A percentile compares a stretch with the other conserved stretches of the same genome.
Conservation (phyloP, 257 asterid species). For the Forsythia viridissima region DNA sequence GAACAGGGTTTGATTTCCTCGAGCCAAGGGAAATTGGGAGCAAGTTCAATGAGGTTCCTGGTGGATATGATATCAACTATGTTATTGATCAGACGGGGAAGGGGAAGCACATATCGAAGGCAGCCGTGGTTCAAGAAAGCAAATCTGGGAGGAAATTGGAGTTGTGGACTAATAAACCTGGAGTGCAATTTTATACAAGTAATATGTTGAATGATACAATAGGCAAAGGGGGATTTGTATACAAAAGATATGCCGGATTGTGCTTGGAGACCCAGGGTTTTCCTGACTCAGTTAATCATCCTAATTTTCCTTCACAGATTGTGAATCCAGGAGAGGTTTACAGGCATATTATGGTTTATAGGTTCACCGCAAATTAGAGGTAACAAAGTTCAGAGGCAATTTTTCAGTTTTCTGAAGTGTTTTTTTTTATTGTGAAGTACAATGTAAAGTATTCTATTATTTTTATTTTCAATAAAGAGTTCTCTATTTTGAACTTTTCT, state of each 20-base stretch:
- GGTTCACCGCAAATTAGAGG: constrained; percentile 41
- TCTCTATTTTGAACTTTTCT: no score
- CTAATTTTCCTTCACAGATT: constrained; percentile 73
- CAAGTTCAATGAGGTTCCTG: constrained; percentile 34
- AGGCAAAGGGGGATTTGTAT: constrained; percentile 65
- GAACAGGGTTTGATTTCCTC: constrained; percentile 66
- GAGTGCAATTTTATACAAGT: constrained; percentile 77
- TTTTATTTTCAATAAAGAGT: no score
- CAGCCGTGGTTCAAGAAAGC: constrained; percentile 45
- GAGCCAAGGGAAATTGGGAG: constrained; percentile 48
- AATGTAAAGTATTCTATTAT: no score
- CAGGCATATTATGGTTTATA: constrained; percentile 64
- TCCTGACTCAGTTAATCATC: constrained; percentile 85
- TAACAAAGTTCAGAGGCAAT: no score
- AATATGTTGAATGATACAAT: constrained; percentile 47
- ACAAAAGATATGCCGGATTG: constrained; percentile 47
- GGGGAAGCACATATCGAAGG: constrained; percentile 43
- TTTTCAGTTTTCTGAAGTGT: no score
- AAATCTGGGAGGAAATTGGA: constrained; percentile 77
- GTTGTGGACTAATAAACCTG: constrained; percentile 77
- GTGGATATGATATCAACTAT: constrained; percentile 80
- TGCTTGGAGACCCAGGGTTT: constrained; percentile 90
- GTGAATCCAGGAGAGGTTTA: constrained; percentile 63
- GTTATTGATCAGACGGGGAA: constrained; percentile 41
- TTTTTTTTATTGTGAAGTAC: background rate